Base-by-base conservation (phyloP, 2,329 filamentous ascomycete species). In the Pseudocercospora pini-densiflorae region DNA sequence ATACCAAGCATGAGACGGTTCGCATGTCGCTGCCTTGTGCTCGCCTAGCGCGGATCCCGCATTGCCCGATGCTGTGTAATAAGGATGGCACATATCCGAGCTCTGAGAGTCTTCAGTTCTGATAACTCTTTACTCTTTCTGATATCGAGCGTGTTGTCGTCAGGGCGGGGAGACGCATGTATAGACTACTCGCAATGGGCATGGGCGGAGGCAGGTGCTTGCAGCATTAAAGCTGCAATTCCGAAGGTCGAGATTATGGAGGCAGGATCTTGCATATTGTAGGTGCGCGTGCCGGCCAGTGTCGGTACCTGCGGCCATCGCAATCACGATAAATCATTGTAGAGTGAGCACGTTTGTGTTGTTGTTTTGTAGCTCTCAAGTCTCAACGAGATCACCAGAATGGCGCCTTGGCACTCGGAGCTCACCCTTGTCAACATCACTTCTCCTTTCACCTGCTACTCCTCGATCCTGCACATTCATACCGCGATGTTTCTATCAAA, bases 1-100 rank as follows among this genome's bases (percentile, higher is more conserved):
- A 61, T 49, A 61, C 59, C 59, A 45, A 40, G 47, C 40, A 61
- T 43, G 40, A 24, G 6, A 43, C 16, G 40, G 5, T 43, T 40
- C 36, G 36, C 21, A 29, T 19, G 36, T 23, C 14, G 58, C 29
- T 47, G 58, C 43, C 58, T 36, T 23, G 54, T 40, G 54, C 29
- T 58, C 24, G 59, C 33, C 57, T 43, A 27, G 57, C 51, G 23
- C 51, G 16, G 24, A 55, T 27, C 23, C 24, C 16, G 19, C 24
- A 55, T 24, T 10, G 23, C 24, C 24, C 51, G 51, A 55, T 55
- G 51, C 24, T 55, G 51, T 27, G 24, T 27, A 55, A 55, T 27
- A 10, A 29, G 14, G 7, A 55, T 31, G 16, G 24, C 2, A 58
- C 27, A 21, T 36, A 40, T 36, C 33, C n/a, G 23, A 5, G 54